These are phyloP conservation scores for Chlamydomonas sphaeroides DNA, from an alignment of 139 green algal genomes.

Conservation along the genomic window DNA sequence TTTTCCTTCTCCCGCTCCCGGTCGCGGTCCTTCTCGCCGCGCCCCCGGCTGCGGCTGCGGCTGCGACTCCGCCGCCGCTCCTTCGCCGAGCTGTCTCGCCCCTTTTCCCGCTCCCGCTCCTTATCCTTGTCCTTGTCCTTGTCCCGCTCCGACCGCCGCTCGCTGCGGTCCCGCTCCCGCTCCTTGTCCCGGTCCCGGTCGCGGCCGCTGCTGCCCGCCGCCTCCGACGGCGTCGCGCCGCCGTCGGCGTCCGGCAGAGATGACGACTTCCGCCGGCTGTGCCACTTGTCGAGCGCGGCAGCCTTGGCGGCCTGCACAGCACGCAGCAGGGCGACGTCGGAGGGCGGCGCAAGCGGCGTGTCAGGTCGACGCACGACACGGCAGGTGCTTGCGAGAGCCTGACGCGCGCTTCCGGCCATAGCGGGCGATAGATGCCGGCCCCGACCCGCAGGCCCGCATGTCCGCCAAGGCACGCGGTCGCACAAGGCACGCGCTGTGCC, in stretches of 20 bases:
- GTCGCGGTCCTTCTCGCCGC: neutral
- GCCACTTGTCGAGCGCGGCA: slow-evolving; percentile 22
- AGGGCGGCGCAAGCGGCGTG: neutral
- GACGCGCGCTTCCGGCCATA: too few species aligned
- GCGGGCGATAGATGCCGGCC: too few species aligned
- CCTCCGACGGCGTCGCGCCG: slow-evolving; percentile 16
- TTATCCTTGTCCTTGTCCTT: slow-evolving; percentile 31
- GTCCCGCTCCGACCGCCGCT: slow-evolving; percentile 13
- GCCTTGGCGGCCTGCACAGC: slow-evolving; percentile 19
- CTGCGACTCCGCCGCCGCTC: neutral
- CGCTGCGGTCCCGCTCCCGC: slow-evolving; percentile 20
- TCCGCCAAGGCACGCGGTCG: too few species aligned
- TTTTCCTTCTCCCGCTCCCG: slow-evolving; percentile 5
- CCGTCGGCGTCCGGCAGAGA: neutral
- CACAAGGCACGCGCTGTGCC: neutral
- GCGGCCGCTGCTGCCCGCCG: slow-evolving; percentile 12
- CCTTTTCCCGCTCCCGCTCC: slow-evolving; percentile 9
- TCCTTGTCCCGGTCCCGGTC: slow-evolving; percentile 22
- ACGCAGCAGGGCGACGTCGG: too few species aligned
- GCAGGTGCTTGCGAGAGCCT: neutral
- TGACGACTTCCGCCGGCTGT: neutral
- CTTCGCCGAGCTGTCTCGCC: slow-evolving; percentile 10
- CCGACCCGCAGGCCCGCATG: too few species aligned
- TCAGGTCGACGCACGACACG: too few species aligned
- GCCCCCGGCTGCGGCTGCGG: slow-evolving; percentile 13